Evolutionary conservation across 148 eudicot genomes (phyloP).

Genomic region (Tetragonia tetragonoides): DNA sequence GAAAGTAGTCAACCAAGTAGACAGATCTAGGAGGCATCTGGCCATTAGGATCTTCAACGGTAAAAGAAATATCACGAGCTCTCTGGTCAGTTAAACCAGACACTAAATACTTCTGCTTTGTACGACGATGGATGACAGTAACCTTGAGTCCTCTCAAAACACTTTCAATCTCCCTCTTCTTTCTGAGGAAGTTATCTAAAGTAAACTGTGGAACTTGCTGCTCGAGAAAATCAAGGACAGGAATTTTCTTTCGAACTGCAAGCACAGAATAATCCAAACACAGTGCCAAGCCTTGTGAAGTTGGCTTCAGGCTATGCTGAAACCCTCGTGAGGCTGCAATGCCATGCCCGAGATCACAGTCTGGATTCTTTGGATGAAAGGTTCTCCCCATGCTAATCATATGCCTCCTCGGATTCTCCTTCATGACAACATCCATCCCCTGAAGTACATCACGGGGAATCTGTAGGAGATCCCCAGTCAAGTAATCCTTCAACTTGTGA

Average conservation of each 20-base stretch:
- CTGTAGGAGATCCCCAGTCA: conserved; percentile 27
- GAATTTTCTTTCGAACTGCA: conserved; percentile 50
- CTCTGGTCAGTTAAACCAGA: conserved; percentile 41
- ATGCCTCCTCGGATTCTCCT: conserved; percentile 56
- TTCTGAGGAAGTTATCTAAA: conserved; percentile 16
- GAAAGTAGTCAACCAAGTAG: conserved; percentile 46
- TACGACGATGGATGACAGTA: conserved; percentile 55
- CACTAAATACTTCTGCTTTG: conserved; percentile 51
- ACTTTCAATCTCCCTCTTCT: conserved; percentile 14
- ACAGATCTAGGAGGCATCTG: conserved; percentile 24
- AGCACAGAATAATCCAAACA: conserved; percentile 70
- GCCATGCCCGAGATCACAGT: conserved; percentile 33
- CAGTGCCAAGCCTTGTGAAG: conserved; percentile 51
- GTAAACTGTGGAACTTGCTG: conserved; percentile 31
- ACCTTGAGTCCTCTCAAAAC: conserved; percentile 52
- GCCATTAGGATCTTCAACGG: conserved; percentile 43
- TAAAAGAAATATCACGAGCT: conserved; percentile 42
- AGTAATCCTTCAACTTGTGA: conserved; percentile 51
- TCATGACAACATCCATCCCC: conserved; percentile 70
- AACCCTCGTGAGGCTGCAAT: conserved; percentile 52
- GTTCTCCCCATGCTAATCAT: conserved; percentile 47
- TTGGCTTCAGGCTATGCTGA: conserved; percentile 54
- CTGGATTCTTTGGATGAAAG: conserved; percentile 33
- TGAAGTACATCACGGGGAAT: conserved; percentile 69
- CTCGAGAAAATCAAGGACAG: conserved; percentile 52